Percentiles rank a stretch among this genome's conserved stretches.
These are phyloP conservation scores for Paracamarosporium sp. DNA, from an alignment of 2,329 filamentous ascomycete species.

Conservation along the genomic window DNA sequence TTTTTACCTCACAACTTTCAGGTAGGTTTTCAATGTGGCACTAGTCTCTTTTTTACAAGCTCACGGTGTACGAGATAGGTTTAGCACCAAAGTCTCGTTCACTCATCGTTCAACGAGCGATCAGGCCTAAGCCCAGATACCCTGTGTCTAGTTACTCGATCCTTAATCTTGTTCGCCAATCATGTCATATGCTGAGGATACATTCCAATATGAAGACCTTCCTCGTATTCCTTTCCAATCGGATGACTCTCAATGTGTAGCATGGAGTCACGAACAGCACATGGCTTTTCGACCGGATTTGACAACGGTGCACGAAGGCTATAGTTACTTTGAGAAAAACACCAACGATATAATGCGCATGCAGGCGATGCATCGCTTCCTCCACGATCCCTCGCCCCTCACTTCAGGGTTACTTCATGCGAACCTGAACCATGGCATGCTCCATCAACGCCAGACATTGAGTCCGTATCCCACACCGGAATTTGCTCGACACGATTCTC, in stretches of 20 bases:
- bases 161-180: background rate
- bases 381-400: slow-evolving; percentile 37
- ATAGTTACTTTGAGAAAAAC: background rate
- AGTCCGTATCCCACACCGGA: slow-evolving; percentile 26
- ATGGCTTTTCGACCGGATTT: slow-evolving; percentile 22
- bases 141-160: background rate
- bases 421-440: slow-evolving; percentile 23
- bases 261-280: slow-evolving; percentile 16
- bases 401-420: slow-evolving; percentile 34
- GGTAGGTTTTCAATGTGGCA: background rate
- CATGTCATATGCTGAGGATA: slow-evolving; percentile 8
- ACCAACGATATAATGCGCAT: slow-evolving; percentile 30
- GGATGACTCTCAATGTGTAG: slow-evolving; percentile 25
- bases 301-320: slow-evolving; percentile 19
- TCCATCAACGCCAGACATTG: slow-evolving; percentile 21
- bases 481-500: slow-evolving; percentile 35
- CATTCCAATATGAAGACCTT: slow-evolving; percentile 37
- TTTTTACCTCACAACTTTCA: background rate
- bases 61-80: background rate
- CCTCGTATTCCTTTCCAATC: slow-evolving; percentile 34
- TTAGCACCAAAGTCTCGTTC: background rate
- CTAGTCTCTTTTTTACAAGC: background rate
- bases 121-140: background rate
- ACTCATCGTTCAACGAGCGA: background rate
- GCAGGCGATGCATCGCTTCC: slow-evolving; percentile 43